phyloP scores from a whole-genome alignment of 768 basidiomycete species.

The Daedaleopsis sinensis region DNA sequence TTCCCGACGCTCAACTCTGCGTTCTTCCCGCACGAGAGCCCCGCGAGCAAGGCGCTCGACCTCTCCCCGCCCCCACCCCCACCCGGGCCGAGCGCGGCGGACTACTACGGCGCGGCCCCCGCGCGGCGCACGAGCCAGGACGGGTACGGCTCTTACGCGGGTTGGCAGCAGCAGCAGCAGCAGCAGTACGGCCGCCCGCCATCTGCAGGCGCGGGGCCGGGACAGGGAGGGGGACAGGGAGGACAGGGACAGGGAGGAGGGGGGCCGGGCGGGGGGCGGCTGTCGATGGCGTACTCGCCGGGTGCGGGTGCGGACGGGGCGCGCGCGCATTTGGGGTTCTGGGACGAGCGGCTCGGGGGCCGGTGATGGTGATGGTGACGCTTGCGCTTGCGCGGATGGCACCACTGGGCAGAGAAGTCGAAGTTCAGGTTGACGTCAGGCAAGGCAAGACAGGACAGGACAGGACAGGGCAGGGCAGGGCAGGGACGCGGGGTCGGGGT shows the following conservation, averaged over 20 bases:
- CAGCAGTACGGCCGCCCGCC: background rate
- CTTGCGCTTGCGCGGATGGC: too few species aligned
- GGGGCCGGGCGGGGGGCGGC: background rate
- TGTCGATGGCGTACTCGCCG: constrained; percentile 14
- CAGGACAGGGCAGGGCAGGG: too few species aligned
- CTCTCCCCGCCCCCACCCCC: constrained; percentile 31
- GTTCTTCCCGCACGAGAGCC: constrained; percentile 50
- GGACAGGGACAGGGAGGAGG: too few species aligned
- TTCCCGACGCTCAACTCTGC: constrained; percentile 62
- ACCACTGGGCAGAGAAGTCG: too few species aligned
- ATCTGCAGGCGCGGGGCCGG: too few species aligned
- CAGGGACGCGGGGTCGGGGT: too few species aligned
- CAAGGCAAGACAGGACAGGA: too few species aligned
- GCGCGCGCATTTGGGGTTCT: constrained; percentile 9
- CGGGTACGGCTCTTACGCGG: background rate
- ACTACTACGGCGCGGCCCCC: constrained; percentile 11
- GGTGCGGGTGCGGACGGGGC: constrained; percentile 8
- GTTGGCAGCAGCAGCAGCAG: constrained; percentile 5
- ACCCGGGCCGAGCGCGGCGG: too few species aligned
- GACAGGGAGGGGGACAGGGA: too few species aligned
- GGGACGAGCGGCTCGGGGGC: constrained; percentile 16
- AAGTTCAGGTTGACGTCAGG: too few species aligned
- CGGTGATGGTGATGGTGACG: constrained; percentile 4
- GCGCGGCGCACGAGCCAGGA: constrained; percentile 5
- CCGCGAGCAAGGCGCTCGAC: constrained; percentile 35